Evolutionary conservation across 208 protist genomes (phyloP), one percentile per base, ranked within the genome.

Genomic region (Trypanosoma theileri): DNA sequence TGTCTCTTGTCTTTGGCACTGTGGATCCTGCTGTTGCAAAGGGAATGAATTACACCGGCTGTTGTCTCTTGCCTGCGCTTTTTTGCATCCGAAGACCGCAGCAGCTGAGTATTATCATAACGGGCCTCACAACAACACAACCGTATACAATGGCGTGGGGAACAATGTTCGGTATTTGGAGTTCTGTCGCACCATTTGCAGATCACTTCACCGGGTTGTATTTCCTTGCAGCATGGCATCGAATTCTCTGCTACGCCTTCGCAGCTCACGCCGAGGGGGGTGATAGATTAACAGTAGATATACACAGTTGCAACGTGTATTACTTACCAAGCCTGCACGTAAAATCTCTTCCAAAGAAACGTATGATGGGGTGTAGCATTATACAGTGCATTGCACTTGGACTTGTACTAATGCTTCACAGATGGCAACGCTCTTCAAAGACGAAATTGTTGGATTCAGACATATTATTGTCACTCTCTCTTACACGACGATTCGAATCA

Each of bases 311-410:
- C 42, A 57, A n/a, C 0, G 73, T 80, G 22, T 81, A 70, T 50
- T 4, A 59, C 22, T 26, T 81, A 14, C 77, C 81, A 40, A 83
- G 74, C 12, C 11, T 75, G 35, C 66, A 82, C 63, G 69, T 77
- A 0, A 83, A 80, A 56, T 79, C 63, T 28, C 58, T 75, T n/a
- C 73, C 77, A 9, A 44, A 35, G 13, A 41, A 70, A 4, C 45
- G 53, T 0, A 28, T 77, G 41, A 54, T 45, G 10, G 57, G 21
- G 21, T 70, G 66, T 63, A 77, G 66, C 62, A 67, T 65, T 35
- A 66, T 48, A 24, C 73, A 19, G 53, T 79, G 52, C 60, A 77
- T 28, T 80, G 59, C 73, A 17, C 22, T 58, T 26, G 73, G 73
- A 31, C 55, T 79, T 6, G 59, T 59, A 28, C 24, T 79, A n/a